These are phyloP conservation scores for Phaeoacremonium minimum DNA, from an alignment of 2,329 filamentous ascomycete genomes.

Conservation along the genomic window DNA sequence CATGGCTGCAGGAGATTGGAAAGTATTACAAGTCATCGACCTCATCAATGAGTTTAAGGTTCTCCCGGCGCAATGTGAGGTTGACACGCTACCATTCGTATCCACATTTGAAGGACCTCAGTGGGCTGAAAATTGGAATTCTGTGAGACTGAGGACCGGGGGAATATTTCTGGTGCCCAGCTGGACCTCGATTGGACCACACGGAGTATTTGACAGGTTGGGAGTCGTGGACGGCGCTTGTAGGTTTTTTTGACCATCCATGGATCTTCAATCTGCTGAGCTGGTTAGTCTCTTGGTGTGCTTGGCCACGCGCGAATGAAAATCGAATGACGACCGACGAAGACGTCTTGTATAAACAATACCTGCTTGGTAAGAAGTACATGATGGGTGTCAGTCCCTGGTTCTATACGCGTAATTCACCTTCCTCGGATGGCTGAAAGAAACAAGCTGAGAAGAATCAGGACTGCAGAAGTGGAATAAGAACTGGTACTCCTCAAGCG, in stretches of 20 bases:
- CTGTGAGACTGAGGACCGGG: slow-evolving; percentile 29
- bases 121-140: slow-evolving; percentile 35
- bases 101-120: slow-evolving; percentile 46
- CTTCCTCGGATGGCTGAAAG: slow-evolving; percentile 36
- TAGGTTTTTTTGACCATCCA: slow-evolving; percentile 24
- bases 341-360: slow-evolving; percentile 32
- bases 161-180: slow-evolving; percentile 39
- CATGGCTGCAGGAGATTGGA: slow-evolving; percentile 22
- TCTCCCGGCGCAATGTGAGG: slow-evolving; percentile 31
- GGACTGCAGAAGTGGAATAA: slow-evolving; percentile 29
- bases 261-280: slow-evolving; percentile 10
- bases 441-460: slow-evolving; percentile 24
- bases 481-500: slow-evolving; percentile 52
- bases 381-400: slow-evolving; percentile 42
- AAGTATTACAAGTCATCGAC: slow-evolving; percentile 15
- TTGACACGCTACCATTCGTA: slow-evolving; percentile 37
- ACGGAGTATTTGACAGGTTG: slow-evolving; percentile 5
- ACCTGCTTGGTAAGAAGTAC: slow-evolving; percentile 36
- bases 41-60: slow-evolving; percentile 30
- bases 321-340: slow-evolving; percentile 29
- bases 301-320: slow-evolving; percentile 38
- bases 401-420: slow-evolving; percentile 38
- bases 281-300: slow-evolving; percentile 41
- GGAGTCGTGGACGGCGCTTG: slow-evolving; percentile 8
- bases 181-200: slow-evolving; percentile 38